Percentiles rank a stretch among this genome's conserved stretches.
Conservation (phyloP, 2,329 filamentous ascomycete species). For the Diplodia mutila region DNA sequence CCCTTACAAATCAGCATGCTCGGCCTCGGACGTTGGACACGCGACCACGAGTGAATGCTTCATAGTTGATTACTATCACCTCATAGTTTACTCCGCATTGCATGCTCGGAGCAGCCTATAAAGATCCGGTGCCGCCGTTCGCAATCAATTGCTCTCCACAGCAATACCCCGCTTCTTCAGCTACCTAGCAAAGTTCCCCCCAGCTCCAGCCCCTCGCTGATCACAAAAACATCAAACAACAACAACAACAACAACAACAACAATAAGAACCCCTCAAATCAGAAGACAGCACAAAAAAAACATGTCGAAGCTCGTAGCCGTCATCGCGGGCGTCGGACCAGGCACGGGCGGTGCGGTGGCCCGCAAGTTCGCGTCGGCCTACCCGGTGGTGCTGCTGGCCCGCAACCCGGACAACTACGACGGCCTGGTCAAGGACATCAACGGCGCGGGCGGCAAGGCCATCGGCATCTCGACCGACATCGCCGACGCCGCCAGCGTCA, state of each 20-base stretch:
- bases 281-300: background rate
- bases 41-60: conserved; percentile 11
- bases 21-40: conserved; percentile 8
- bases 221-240: background rate
- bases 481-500: conserved; percentile 58
- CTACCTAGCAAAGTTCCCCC: background rate
- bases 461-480: conserved; percentile 72
- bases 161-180: background rate
- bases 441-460: conserved; percentile 67
- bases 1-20: conserved; percentile 23
- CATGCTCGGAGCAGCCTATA: background rate
- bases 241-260: background rate
- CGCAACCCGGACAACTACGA: conserved; percentile 68
- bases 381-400: conserved; percentile 76
- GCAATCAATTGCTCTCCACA: background rate
- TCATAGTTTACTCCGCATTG: conserved; percentile 8
- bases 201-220: background rate
- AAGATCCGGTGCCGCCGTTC: background rate
- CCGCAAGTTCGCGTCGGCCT: conserved; percentile 63
- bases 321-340: conserved; percentile 73
- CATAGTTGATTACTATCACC: conserved; percentile 13
- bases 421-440: conserved; percentile 71
- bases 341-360: conserved; percentile 69
- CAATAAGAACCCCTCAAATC: no score
- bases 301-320: conserved; percentile 58